These are phyloP conservation scores for Aspergillus tubingensis DNA, from an alignment of 2,329 filamentous ascomycete species.

Conservation along the genomic window DNA sequence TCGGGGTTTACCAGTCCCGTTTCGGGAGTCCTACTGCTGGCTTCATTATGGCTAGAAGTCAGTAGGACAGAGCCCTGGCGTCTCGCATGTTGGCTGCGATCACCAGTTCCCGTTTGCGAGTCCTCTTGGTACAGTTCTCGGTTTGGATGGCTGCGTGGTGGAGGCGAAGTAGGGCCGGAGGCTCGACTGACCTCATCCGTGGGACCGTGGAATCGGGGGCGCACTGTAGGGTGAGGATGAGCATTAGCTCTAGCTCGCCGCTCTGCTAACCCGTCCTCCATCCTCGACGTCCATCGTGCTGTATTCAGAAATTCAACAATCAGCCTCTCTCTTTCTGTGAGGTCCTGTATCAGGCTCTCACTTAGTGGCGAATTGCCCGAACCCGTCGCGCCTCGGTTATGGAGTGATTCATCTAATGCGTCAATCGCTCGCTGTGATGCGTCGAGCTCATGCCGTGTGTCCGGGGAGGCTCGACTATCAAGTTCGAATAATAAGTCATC, in stretches of 20 bases:
- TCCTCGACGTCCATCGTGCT: constrained; percentile 40
- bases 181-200: constrained; percentile 33
- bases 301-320: constrained; percentile 48
- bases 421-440: constrained; percentile 27
- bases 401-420: constrained; percentile 26
- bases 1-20: constrained; percentile 26
- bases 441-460: constrained; percentile 25
- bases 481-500: constrained; percentile 30
- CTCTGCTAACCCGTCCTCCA: constrained; percentile 35
- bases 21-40: constrained; percentile 30
- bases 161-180: constrained; percentile 39
- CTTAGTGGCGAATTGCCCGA: constrained; percentile 33
- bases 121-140: constrained; percentile 35
- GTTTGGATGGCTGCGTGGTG: constrained; percentile 30
- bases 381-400: constrained; percentile 23
- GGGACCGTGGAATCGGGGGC: constrained; percentile 30
- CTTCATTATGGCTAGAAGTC: constrained; percentile 35
- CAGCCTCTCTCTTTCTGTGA: constrained; percentile 45
- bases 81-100: constrained; percentile 36
- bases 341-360: constrained; percentile 41
- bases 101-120: constrained; percentile 26
- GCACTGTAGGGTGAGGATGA: constrained; percentile 30
- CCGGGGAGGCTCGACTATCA: constrained; percentile 21
- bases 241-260: constrained; percentile 31
- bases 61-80: constrained; percentile 45